phyloP scores from a whole-genome alignment of 163 green algal species.

The Picocystis sp. region DNA sequence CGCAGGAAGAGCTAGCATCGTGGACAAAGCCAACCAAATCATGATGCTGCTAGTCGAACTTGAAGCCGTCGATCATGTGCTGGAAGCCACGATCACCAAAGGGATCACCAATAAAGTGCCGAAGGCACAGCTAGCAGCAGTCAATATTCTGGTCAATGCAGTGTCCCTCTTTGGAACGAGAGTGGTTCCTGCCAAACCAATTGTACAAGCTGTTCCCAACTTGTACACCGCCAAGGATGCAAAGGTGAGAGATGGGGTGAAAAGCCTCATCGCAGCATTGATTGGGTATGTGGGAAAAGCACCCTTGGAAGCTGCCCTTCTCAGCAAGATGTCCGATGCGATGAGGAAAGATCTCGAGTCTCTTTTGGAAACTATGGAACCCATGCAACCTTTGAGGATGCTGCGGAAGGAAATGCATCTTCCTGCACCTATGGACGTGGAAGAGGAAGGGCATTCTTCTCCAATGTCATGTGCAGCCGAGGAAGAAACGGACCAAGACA shows the following conservation, averaged over 20 bases:
- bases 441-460: conserved; percentile 3
- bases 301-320: conserved; percentile 34
- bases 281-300: conserved; percentile 18
- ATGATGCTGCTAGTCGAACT: conserved; percentile 63
- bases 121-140: conserved; percentile 67
- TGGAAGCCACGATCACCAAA: conserved; percentile 44
- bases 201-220: conserved; percentile 63
- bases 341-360: conserved; percentile 78
- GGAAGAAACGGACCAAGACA: background rate
- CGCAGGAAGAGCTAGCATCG: conserved; percentile 54
- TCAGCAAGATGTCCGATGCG: conserved; percentile 71
- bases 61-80: conserved; percentile 51
- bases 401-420: conserved; percentile 7
- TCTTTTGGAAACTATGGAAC: conserved; percentile 23
- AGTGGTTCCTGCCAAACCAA: conserved; percentile 51
- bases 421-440: background rate
- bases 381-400: conserved; percentile 12
- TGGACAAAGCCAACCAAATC: conserved; percentile 42
- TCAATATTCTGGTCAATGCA: conserved; percentile 47
- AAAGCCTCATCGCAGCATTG: conserved; percentile 51
- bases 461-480: background rate
- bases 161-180: conserved; percentile 58
- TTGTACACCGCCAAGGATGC: conserved; percentile 73
- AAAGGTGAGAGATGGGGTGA: conserved; percentile 65
- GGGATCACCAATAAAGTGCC: conserved; percentile 76